Base-by-base conservation (phyloP, 2,329 filamentous ascomycete genomes). In the Aspergillus novofumigatus region DNA sequence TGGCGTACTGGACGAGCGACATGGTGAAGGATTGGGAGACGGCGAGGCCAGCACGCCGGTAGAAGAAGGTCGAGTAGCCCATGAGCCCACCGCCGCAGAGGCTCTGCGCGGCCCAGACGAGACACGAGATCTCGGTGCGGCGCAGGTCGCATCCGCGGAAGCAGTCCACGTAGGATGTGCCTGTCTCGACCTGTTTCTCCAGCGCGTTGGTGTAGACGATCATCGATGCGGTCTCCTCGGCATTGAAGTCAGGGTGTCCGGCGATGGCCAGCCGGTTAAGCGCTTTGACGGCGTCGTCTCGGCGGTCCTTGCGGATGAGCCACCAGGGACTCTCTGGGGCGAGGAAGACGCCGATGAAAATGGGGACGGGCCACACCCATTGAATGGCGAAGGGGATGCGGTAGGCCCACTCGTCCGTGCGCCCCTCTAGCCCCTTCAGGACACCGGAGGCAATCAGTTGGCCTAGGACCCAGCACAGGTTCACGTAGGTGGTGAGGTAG, bases 121-220 rank as follows among this genome's bases (percentile, higher is more conserved):
- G 85, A 58, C 83, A 84, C 23, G 85, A 80, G 63, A 88, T 86
- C 70, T 90, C 91, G 1, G 91, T 96, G 26, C 92, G 85, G 57
- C 91, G 87, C 50, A 87, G 78, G 69, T 96, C 87, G 11, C 84
- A 83, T 10, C 91, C 91, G 70, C 82, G 87, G 82, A 96, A 95
- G 76, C 91, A 96, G 72, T 96, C 91, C 65, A 83, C 74, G 72
- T 94, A 96, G 53, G 81, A 86, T 4, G 89, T 85, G 29, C 91
- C 91, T 7, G 78, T 77, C 3, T 89, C 92, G 53, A 91, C 89
- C 73, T 85, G 80, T 68, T 90, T 82, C 71, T 96, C 92, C 11
- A 95, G 78, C 0, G 88, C 88, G 0, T 89, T 92, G 0, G 91
- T 96, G 70, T 95, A 90, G 1, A 91, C 85, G 89, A 96, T 96